phyloP scores from a whole-genome alignment of 1,284 basidiomycete genomes.

The Rhodotorula sp. region DNA sequence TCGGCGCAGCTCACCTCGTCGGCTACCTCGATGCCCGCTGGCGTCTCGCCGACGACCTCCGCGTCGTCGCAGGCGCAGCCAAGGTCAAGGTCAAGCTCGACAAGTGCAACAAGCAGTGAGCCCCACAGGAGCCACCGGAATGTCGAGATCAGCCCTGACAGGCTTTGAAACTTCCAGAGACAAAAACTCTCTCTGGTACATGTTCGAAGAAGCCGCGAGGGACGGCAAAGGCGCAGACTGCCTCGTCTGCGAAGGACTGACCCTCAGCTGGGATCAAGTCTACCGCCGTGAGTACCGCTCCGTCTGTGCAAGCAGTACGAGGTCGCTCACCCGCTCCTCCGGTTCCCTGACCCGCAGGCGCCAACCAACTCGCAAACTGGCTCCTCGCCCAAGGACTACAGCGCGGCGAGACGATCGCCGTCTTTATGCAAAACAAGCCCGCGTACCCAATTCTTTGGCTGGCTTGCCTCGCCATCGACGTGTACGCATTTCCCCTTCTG shows the following conservation, averaged over 20 bases:
- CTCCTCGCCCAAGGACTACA: slow-evolving; percentile 21
- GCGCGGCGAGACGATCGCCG: slow-evolving; percentile 26
- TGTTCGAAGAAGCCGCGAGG: slow-evolving; percentile 20
- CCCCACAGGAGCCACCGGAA: neutral
- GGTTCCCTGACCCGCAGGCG: slow-evolving; percentile 8
- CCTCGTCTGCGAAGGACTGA: slow-evolving; percentile 29
- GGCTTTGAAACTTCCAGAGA: slow-evolving; percentile 1
- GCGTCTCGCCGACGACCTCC: slow-evolving; percentile 19
- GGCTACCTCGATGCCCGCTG: slow-evolving; percentile 30
- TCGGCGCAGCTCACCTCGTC: neutral
- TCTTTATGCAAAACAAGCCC: slow-evolving; percentile 39
- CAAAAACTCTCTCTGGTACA: slow-evolving; percentile 33
- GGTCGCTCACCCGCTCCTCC: neutral
- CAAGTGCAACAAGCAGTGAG: neutral
- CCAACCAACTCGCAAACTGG: slow-evolving; percentile 29
- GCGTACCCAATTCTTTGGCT: slow-evolving; percentile 35
- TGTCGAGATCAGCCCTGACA: too few relatives aligned
- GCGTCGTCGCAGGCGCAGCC: slow-evolving; percentile 10
- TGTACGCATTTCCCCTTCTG: slow-evolving; percentile 9
- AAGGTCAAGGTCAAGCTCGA: slow-evolving; percentile 12
- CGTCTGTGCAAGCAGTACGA: neutral
- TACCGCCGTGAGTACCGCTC: slow-evolving; percentile 10
- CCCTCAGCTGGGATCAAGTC: slow-evolving; percentile 28
- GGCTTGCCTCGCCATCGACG: slow-evolving; percentile 35
- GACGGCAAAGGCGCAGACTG: slow-evolving; percentile 15